A percentile compares a stretch with the other conserved stretches of the same genome.
These are phyloP conservation scores for Mycosphaerella sp. DNA, from an alignment of 2,329 filamentous ascomycete species.

Conservation along the genomic window DNA sequence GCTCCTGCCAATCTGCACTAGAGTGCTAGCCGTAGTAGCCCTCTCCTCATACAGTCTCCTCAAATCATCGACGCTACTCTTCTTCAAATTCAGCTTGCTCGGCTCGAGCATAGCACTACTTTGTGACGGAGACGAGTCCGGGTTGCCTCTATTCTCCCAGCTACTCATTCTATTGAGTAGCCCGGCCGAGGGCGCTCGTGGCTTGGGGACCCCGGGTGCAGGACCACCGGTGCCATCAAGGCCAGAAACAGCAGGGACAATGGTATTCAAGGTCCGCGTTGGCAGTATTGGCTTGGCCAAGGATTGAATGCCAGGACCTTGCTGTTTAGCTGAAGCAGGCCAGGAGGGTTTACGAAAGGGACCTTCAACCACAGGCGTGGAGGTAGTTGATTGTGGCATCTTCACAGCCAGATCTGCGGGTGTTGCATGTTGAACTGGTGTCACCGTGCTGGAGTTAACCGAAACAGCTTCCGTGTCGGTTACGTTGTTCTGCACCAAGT, in stretches of 20 bases:
- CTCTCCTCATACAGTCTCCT: constrained; percentile 45
- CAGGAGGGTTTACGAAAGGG: constrained; percentile 31
- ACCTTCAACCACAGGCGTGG: constrained; percentile 8
- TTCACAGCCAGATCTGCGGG: constrained; percentile 11
- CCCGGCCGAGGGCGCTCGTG: constrained; percentile 36
- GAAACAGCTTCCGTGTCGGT: constrained; percentile 8
- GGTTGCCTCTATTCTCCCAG: constrained; percentile 31
- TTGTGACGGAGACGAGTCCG: not conserved
- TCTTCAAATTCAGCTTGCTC: constrained; percentile 38
- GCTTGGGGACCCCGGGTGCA: constrained; percentile 20
- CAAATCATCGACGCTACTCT: constrained; percentile 44
- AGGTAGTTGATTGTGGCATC: constrained; percentile 9
- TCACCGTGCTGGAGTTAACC: not conserved
- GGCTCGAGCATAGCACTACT: constrained; percentile 20
- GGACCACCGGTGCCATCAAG: constrained; percentile 1
- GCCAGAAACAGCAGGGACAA: constrained; percentile 13
- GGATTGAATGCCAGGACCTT: constrained; percentile 17
- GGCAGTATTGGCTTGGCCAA: constrained; percentile 24
- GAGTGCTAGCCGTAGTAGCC: constrained; percentile 34
- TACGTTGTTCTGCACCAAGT: constrained; percentile 13
- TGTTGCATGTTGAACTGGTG: not conserved
- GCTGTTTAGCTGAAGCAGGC: constrained; percentile 29
- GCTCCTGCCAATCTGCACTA: constrained; percentile 17
- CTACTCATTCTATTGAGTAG: constrained; percentile 43
- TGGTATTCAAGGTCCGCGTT: constrained; percentile 12